Evolutionary conservation across 2,329 filamentous ascomycete genomes (phyloP).

Genomic region (Xylaria sp.): DNA sequence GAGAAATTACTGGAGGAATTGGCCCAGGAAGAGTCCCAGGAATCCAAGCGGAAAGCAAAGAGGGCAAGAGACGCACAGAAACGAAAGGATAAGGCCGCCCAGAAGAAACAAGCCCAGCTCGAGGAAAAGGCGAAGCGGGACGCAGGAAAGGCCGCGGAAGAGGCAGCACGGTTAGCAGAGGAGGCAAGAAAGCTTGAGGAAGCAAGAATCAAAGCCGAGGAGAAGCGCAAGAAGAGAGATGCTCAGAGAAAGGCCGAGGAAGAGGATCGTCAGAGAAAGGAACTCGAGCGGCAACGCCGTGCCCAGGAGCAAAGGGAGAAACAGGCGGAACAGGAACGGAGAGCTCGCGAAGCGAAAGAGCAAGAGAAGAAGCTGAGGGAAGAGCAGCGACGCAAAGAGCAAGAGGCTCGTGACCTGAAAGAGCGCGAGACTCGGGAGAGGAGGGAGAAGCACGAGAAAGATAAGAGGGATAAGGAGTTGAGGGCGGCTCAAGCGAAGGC

Average conservation of each 20-base stretch:
- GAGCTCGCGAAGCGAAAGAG: slow-evolving; percentile 77
- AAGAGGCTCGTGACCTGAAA: slow-evolving; percentile 71
- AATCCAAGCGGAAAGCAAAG: slow-evolving; percentile 83
- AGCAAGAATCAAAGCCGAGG: slow-evolving; percentile 79
- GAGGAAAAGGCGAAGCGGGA: slow-evolving; percentile 89
- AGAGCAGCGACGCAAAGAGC: slow-evolving; percentile 79
- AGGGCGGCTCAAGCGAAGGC: slow-evolving; percentile 46
- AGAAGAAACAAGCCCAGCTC: slow-evolving; percentile 86
- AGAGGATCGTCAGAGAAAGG: slow-evolving; percentile 81
- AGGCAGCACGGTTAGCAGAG: slow-evolving; percentile 72
- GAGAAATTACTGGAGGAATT: slow-evolving; percentile 88
- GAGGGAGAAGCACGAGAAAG: slow-evolving; percentile 60
- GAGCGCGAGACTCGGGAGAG: slow-evolving; percentile 64
- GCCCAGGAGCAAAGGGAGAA: slow-evolving; percentile 83
- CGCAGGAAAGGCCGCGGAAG: slow-evolving; percentile 85
- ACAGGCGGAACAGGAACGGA: slow-evolving; percentile 83
- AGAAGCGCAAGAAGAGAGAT: slow-evolving; percentile 89
- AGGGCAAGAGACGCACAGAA: slow-evolving; percentile 93
- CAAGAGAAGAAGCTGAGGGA: slow-evolving; percentile 83
- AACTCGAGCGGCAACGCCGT: slow-evolving; percentile 79
- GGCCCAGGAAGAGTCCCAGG: slow-evolving; percentile 77
- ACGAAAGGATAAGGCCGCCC: slow-evolving; percentile 89
- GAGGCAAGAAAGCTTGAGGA: slow-evolving; percentile 83
- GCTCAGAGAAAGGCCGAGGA: slow-evolving; percentile 88
- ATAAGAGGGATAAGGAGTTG: slow-evolving; percentile 62